Percentiles rank a stretch among this genome's conserved stretches.
phyloP scores from a whole-genome alignment of 2,329 filamentous ascomycete species.

The Rasamsonia emersonii region DNA sequence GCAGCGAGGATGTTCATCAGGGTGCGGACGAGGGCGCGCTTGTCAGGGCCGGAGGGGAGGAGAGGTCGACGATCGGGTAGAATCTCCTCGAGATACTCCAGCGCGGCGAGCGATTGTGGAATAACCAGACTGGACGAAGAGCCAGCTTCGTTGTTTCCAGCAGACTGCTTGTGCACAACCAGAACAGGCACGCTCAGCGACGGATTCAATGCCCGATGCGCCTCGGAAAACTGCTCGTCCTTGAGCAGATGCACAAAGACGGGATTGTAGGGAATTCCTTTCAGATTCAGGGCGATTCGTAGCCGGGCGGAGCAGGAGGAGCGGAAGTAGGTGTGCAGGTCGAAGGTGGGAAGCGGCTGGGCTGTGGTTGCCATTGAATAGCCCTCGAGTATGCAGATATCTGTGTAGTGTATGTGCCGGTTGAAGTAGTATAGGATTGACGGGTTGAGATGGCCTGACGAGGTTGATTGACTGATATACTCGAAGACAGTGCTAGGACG shows the following conservation, averaged over 20 bases:
- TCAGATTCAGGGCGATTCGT: slow-evolving; percentile 51
- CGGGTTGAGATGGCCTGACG: no score
- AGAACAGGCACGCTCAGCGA: slow-evolving; percentile 49
- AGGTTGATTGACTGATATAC: no score
- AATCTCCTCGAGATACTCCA: slow-evolving; percentile 55
- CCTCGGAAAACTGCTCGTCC: slow-evolving; percentile 40
- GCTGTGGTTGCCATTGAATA: slow-evolving; percentile 1
- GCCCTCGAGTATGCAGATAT: slow-evolving; percentile 4
- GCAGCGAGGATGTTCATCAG: slow-evolving; percentile 47
- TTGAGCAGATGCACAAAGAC: slow-evolving; percentile 48
- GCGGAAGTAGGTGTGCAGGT: slow-evolving; percentile 48
- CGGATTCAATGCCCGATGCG: slow-evolving; percentile 45
- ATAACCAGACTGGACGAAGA: slow-evolving; percentile 37
- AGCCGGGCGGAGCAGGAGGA: slow-evolving; percentile 56
- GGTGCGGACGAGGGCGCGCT: slow-evolving; percentile 45
- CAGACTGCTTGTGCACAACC: slow-evolving; percentile 21
- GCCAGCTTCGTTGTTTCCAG: no score
- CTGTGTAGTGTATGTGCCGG: no score
- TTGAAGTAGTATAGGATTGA: no score
- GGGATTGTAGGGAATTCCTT: slow-evolving; percentile 42
- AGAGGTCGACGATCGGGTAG: slow-evolving; percentile 34
- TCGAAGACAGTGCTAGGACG: no score
- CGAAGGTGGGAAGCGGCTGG: slow-evolving; percentile 5
- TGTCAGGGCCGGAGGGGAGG: slow-evolving; percentile 39
- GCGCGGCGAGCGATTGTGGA: slow-evolving; percentile 50